Evolutionary conservation across 352 stramenopile species (phyloP).

Genomic region (Phytophthora hibernalis): DNA sequence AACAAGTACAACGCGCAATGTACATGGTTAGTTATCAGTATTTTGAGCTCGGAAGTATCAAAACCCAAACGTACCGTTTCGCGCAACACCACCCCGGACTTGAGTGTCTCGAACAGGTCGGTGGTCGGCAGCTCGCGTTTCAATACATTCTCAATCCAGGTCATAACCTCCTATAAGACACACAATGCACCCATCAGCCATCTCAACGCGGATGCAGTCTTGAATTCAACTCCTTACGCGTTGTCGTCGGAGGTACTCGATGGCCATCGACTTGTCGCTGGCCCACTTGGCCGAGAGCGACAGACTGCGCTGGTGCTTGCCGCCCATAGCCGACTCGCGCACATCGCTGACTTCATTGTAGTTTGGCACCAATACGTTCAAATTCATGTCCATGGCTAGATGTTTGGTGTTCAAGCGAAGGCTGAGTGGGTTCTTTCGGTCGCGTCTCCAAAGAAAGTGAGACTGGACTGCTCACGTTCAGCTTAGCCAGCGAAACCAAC

Average conservation of each 20-base stretch:
- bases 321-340: conserved; percentile 60
- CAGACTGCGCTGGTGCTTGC: conserved; percentile 71
- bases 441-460: conserved; percentile 35
- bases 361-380: conserved; percentile 45
- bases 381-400: conserved; percentile 50
- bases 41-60: not conserved
- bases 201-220: not conserved
- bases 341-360: conserved; percentile 30
- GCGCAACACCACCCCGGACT: conserved; percentile 79
- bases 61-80: conserved; percentile 57
- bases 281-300: conserved; percentile 83
- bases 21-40: not conserved
- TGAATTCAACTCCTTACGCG: conserved; percentile 39
- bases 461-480: not conserved
- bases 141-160: conserved; percentile 79
- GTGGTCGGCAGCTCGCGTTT: conserved; percentile 58
- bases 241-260: conserved; percentile 80
- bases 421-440: conserved; percentile 23
- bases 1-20: not conserved
- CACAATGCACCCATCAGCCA: conserved; percentile 4
- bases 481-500: conserved; percentile 36
- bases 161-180: conserved; percentile 59
- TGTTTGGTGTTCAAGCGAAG: conserved; percentile 11
- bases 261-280: conserved; percentile 70
- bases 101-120: conserved; percentile 70